Percentiles rank a stretch among this genome's conserved stretches.
Conservation (phyloP, 1,284 basidiomycete genomes). For the Pascua sp. region DNA sequence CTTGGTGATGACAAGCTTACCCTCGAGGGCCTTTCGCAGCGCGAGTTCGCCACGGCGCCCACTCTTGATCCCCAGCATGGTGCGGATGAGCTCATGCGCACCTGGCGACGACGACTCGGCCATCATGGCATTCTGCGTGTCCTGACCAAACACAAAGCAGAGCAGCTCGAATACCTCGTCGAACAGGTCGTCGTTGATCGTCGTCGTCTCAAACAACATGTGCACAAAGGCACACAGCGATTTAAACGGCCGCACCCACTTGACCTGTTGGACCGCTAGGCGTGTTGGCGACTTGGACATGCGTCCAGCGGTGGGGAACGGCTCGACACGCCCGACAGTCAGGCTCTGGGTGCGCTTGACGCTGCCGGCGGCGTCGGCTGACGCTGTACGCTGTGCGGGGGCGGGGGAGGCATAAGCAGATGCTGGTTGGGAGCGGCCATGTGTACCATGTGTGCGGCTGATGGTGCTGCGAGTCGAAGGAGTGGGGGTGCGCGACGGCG, state of each 20-base stretch:
- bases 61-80: constrained; percentile 32
- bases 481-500: neutral
- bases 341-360: constrained; percentile 9
- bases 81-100: constrained; percentile 27
- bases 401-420: too few relatives aligned
- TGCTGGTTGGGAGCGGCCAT: neutral
- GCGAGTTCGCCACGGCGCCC: constrained; percentile 38
- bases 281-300: constrained; percentile 16
- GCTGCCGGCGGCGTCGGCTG: constrained; percentile 1
- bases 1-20: constrained; percentile 19
- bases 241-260: constrained; percentile 30
- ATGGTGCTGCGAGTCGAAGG: neutral
- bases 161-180: constrained; percentile 35
- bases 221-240: constrained; percentile 30
- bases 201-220: constrained; percentile 27
- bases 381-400: neutral
- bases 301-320: constrained; percentile 6
- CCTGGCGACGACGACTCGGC: constrained; percentile 15
- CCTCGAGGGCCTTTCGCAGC: constrained; percentile 35
- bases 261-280: neutral
- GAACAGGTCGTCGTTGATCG: constrained; percentile 34
- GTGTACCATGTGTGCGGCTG: neutral
- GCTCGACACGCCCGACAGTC: constrained; percentile 15
- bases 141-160: constrained; percentile 37
- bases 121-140: constrained; percentile 26